Conservation (phyloP, 331 rosid species). For the Quercus phellos region DNA sequence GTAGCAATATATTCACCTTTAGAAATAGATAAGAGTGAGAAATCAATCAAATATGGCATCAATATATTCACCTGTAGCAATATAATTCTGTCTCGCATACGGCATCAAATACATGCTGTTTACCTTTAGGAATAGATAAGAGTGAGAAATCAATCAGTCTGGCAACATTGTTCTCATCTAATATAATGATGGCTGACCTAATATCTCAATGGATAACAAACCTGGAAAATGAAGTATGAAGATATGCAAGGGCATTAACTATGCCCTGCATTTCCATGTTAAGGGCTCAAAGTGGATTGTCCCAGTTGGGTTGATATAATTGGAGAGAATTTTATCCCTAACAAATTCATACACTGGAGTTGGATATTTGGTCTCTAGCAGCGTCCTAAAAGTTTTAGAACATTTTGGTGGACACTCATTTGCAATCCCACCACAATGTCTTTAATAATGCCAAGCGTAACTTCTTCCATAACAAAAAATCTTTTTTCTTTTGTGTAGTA, state of each 20-base stretch:
- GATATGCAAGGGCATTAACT: neutral
- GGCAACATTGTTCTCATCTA: neutral
- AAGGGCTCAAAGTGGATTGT: neutral
- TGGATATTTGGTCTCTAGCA: neutral
- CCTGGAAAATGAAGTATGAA: neutral
- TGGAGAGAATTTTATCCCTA: neutral
- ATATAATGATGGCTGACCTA: neutral
- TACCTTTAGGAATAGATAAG: neutral
- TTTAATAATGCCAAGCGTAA: neutral
- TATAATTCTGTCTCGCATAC: too few relatives aligned
- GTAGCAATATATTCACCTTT: neutral
- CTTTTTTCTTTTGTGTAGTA: rapidly evolving
- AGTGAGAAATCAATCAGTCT: neutral
- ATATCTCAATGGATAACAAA: neutral
- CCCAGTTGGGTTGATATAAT: neutral
- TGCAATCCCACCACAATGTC: neutral
- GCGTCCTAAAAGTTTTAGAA: neutral
- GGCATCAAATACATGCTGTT: neutral
- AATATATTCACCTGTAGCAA: neutral
- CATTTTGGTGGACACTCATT: neutral
- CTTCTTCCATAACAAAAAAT: neutral
- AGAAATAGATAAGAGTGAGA: neutral
- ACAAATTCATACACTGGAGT: neutral
- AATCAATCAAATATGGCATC: too few relatives aligned
- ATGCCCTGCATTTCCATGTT: neutral